Percentiles rank a stretch among this genome's conserved stretches.
phyloP scores from a whole-genome alignment of 176 grass and related monocot species.

The Aegilops umbellulata region DNA sequence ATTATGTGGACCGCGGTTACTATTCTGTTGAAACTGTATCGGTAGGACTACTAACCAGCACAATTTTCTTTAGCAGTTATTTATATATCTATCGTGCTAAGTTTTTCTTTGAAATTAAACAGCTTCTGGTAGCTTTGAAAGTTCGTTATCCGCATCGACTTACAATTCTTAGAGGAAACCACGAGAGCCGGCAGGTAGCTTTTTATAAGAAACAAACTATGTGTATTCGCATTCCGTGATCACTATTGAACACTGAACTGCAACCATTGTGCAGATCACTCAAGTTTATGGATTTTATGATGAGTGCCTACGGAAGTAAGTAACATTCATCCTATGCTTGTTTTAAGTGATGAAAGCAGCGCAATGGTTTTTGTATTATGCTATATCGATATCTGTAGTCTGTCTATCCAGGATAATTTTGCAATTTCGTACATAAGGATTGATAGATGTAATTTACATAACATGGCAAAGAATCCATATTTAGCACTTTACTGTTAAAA shows the following conservation, averaged over 20 bases:
- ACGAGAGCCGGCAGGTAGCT: conserved; percentile 62
- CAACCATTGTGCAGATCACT: conserved; percentile 55
- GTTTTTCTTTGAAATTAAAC: background rate
- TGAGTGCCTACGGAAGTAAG: conserved; percentile 68
- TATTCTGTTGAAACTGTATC: conserved; percentile 80
- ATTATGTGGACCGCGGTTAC: conserved; percentile 78
- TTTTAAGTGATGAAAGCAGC: background rate
- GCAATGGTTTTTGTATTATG: background rate
- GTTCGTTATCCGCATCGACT: conserved; percentile 64
- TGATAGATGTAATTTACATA: background rate
- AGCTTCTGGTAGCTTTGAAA: conserved; percentile 71
- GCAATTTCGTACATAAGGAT: background rate
- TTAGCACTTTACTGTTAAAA: background rate
- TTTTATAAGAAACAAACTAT: conserved; percentile 1
- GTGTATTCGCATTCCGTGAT: background rate
- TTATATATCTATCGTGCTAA: background rate
- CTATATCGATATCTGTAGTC: background rate
- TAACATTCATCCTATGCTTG: background rate
- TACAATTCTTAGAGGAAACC: conserved; percentile 81
- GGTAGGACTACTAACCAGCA: conserved; percentile 12
- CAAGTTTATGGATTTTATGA: conserved; percentile 84
- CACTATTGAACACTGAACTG: background rate
- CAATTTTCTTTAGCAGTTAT: background rate
- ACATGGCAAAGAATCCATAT: background rate
- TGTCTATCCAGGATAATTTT: background rate